A percentile compares a stretch with the other conserved stretches of the same genome.
Conservation (phyloP, 2,329 filamentous ascomycete species). For the Fusarium gaditjirri region DNA sequence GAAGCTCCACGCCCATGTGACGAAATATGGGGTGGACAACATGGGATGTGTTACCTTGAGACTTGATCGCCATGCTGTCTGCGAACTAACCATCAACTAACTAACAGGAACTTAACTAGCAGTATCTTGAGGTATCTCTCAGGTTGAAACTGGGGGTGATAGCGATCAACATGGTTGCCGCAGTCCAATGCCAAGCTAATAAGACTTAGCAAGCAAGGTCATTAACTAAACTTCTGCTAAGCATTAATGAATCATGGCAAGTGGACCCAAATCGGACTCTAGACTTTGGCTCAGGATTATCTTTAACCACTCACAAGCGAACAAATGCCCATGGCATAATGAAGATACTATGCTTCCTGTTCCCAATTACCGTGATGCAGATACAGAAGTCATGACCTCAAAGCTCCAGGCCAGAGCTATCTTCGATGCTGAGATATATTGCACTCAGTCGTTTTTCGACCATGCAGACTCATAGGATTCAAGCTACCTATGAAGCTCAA, state of each 20-base stretch:
- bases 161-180: not conserved
- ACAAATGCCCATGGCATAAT: conserved; percentile 25
- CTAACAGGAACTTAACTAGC: not conserved
- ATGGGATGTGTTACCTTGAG: not conserved
- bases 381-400: not conserved
- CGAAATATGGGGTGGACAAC: not conserved
- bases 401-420: not conserved
- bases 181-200: not conserved
- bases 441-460: not conserved
- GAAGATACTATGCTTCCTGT: not conserved
- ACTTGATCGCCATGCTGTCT: not conserved
- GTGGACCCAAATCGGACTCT: conserved; percentile 5
- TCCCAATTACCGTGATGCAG: not conserved
- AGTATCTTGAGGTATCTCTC: not conserved
- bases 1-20: conserved; percentile 1
- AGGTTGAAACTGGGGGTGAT: not conserved
- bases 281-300: not conserved
- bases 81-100: not conserved
- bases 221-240: not conserved
- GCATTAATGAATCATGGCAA: not conserved
- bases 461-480: not conserved
- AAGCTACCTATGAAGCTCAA: not conserved
- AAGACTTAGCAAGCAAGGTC: not conserved
- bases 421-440: not conserved
- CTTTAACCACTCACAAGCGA: conserved; percentile 22